Base-by-base conservation (phyloP, 352 stramenopile genomes). In the Aphanomyces cochlioides region DNA sequence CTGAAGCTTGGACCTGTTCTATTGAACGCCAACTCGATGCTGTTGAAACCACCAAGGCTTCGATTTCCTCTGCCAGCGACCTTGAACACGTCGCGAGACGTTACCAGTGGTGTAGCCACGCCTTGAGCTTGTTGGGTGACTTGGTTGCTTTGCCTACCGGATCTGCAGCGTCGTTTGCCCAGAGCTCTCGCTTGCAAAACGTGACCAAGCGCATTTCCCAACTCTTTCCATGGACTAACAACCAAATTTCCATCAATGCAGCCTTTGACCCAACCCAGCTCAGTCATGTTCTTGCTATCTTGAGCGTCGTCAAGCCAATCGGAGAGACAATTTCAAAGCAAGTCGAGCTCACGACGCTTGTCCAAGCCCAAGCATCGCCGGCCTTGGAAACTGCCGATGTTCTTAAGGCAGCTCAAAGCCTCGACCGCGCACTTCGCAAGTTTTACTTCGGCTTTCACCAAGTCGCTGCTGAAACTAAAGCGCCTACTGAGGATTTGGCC, bases 391-490 rank as follows among this genome's bases (percentile, higher is more conserved):
- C 17, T 3, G 28, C 47, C 21, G 38, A 67, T 8, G 21, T 67
- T 37, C 38, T 67, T 4, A 37, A 13, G n/a, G 37, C 60, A 13
- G 47, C 47, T 15, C 60, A 56, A 58, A 57, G 36, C 38, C 60
- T 67, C 19, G 60, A 67, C n/a, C 45, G 54, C 5, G 60, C 60
- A 4, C 17, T 67, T 3, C 60, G 60, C 15, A 37, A 41, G 4
- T 67, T 67, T 41, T 67, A 56, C n/a, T 67, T 67, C 47, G 37
- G 28, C 37, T 41, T 56, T 19, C 28, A 67, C n/a, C 60, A 67
- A 15, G 38, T 67, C 28, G 28, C 28, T 28, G 28, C 28, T 28
- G 28, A 28, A 28, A 28, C 28, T 28, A 28, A 28, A 28, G 28
- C 28, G 2, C 2, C 28, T 28, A 2, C 1, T 28, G 28, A 28